Evolutionary conservation across 768 basidiomycete species (phyloP).

Genomic region (Leccinum arenicola): DNA sequence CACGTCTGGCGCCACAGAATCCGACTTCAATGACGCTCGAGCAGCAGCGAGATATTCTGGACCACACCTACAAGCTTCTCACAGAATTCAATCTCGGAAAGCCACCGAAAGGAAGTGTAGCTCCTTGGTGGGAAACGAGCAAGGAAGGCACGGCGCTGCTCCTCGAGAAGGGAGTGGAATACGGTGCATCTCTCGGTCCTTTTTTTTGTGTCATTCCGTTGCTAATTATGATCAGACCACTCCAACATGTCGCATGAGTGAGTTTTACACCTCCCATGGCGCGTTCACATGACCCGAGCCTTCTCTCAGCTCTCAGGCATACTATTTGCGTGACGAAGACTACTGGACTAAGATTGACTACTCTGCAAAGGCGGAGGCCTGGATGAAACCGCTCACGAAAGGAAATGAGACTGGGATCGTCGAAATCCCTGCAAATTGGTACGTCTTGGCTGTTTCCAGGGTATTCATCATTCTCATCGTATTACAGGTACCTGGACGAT

Average conservation of each 20-base stretch:
- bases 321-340: constrained; percentile 66
- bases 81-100: constrained; percentile 62
- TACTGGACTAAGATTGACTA: constrained; percentile 75
- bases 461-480: not conserved
- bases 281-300: not conserved
- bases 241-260: constrained; percentile 57
- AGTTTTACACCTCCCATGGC: not conserved
- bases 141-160: constrained; percentile 63
- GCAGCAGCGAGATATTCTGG: constrained; percentile 71
- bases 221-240: constrained; percentile 41
- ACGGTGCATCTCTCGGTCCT: constrained; percentile 43
- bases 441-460: not conserved
- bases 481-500: constrained; percentile 61
- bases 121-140: constrained; percentile 80
- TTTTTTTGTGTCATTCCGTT: not conserved
- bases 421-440: constrained; percentile 73
- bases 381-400: constrained; percentile 71
- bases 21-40: constrained; percentile 55
- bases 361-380: constrained; percentile 49
- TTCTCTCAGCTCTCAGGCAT: constrained; percentile 51
- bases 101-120: constrained; percentile 62
- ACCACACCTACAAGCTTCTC: constrained; percentile 61
- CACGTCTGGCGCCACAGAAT: constrained; percentile 38
- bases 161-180: constrained; percentile 71
- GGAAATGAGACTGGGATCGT: constrained; percentile 64